Percentiles rank a stretch among this genome's conserved stretches.
These are phyloP conservation scores for Keithomyces neogunnii DNA, from an alignment of 2,329 filamentous ascomycete species.

Conservation along the genomic window DNA sequence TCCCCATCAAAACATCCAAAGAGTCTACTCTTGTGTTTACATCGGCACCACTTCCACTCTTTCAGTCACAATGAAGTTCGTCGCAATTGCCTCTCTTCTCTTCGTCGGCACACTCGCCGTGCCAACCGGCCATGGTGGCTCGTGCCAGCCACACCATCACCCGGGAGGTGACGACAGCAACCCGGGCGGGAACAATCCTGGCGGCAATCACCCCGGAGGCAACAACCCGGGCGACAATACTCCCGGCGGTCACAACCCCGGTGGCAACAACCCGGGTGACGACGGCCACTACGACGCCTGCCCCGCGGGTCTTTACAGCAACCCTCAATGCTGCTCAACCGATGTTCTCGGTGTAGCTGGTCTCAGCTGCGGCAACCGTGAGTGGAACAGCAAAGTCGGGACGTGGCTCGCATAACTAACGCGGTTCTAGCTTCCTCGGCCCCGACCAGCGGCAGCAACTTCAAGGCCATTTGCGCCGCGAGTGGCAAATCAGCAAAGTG, in stretches of 20 bases:
- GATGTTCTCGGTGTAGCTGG: too few relatives aligned
- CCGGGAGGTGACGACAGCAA: neutral
- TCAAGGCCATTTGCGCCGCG: slow-evolving; percentile 5
- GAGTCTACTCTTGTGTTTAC: too few relatives aligned
- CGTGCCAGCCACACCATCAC: slow-evolving; percentile 1
- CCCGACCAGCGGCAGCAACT: slow-evolving; percentile 1
- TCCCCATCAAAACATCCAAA: too few relatives aligned
- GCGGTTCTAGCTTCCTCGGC: neutral
- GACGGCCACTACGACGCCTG: too few relatives aligned
- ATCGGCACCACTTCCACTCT: too few relatives aligned
- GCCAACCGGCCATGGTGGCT: slow-evolving; percentile 5
- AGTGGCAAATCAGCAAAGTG: slow-evolving; percentile 2
- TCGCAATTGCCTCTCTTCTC: slow-evolving; percentile 9
- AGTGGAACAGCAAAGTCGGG: too few relatives aligned
- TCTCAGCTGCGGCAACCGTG: too few relatives aligned
- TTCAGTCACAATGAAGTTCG: slow-evolving; percentile 8
- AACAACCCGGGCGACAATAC: neutral
- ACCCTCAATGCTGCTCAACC: too few relatives aligned
- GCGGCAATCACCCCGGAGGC: neutral
- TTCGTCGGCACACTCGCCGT: slow-evolving; percentile 11
- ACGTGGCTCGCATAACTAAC: neutral
- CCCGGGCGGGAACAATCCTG: neutral
- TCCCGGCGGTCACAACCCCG: neutral
- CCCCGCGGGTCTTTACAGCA: too few relatives aligned
- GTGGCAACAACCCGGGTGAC: neutral